A percentile compares a stretch with the other conserved stretches of the same genome.
phyloP scores from a whole-genome alignment of 75 land plant genomes.

The Pinus albicaulis region DNA sequence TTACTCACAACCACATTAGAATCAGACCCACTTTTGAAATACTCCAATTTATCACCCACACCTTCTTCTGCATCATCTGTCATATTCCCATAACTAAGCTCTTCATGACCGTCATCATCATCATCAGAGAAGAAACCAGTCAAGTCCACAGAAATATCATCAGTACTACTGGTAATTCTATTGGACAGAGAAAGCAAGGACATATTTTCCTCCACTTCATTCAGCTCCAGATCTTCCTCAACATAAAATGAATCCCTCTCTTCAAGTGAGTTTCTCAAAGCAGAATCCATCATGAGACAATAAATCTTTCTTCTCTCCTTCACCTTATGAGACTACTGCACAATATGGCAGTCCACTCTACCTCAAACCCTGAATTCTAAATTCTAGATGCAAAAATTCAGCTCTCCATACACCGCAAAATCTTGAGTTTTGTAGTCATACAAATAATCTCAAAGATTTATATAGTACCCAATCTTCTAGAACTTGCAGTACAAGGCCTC shows the following conservation, averaged over 20 bases:
- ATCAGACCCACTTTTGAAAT: not conserved
- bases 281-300: not conserved
- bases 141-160: not conserved
- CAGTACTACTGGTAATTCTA: not conserved
- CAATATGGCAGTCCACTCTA: not conserved
- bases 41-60: not conserved
- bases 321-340: not conserved
- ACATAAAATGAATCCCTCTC: conserved; percentile 6
- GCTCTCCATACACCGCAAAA: too few relatives aligned
- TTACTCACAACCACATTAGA: not conserved
- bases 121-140: conserved; percentile 7
- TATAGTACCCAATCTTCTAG: not conserved
- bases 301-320: not conserved
- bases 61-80: not conserved
- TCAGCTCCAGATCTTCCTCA: conserved; percentile 4
- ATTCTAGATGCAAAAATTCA: not conserved
- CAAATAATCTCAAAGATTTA: not conserved
- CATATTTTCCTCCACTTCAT: not conserved
- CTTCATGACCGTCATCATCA: not conserved
- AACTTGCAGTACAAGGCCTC: not conserved
- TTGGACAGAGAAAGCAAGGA: not conserved
- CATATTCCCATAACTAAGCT: not conserved
- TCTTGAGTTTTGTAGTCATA: not conserved
- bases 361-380: not conserved
- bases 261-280: conserved; percentile 4